Evolutionary conservation across 352 stramenopile species (phyloP).

Genomic region (Elongisporangium undulatum): DNA sequence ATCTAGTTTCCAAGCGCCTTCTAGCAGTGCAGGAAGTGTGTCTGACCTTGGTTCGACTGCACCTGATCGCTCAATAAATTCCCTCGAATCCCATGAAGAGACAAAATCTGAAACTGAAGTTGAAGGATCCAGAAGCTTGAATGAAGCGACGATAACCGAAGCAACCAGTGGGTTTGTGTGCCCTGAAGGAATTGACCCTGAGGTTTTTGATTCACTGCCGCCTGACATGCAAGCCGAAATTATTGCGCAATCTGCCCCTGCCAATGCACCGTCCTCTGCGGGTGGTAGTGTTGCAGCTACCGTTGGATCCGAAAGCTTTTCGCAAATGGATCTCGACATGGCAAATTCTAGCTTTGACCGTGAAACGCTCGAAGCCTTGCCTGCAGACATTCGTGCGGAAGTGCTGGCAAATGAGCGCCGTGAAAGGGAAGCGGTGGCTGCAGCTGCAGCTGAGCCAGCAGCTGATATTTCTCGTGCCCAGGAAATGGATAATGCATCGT

Average conservation of each 20-base stretch:
- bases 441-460: slow-evolving; percentile 48
- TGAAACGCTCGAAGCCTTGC: slow-evolving; percentile 95
- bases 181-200: slow-evolving; percentile 94
- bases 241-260: slow-evolving; percentile 69
- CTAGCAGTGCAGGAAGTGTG: slow-evolving; percentile 2
- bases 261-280: slow-evolving; percentile 16
- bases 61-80: not conserved
- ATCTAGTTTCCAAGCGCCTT: slow-evolving; percentile 33
- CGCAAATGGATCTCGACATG: slow-evolving; percentile 81
- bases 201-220: slow-evolving; percentile 96
- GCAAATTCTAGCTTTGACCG: slow-evolving; percentile 91
- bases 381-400: slow-evolving; percentile 95
- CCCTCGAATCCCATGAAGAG: not conserved
- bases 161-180: slow-evolving; percentile 40
- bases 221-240: slow-evolving; percentile 97
- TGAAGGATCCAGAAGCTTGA: not conserved
- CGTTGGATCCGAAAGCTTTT: slow-evolving; percentile 52
- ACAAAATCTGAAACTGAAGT: not conserved
- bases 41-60: not conserved
- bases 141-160: not conserved
- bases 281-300: slow-evolving; percentile 5
- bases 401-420: slow-evolving; percentile 95
- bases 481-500: slow-evolving; percentile 98
- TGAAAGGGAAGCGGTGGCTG: slow-evolving; percentile 78
- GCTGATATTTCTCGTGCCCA: slow-evolving; percentile 94